Conservation (phyloP, 2,329 filamentous ascomycete species). For the Aspergillus aculeatus region DNA sequence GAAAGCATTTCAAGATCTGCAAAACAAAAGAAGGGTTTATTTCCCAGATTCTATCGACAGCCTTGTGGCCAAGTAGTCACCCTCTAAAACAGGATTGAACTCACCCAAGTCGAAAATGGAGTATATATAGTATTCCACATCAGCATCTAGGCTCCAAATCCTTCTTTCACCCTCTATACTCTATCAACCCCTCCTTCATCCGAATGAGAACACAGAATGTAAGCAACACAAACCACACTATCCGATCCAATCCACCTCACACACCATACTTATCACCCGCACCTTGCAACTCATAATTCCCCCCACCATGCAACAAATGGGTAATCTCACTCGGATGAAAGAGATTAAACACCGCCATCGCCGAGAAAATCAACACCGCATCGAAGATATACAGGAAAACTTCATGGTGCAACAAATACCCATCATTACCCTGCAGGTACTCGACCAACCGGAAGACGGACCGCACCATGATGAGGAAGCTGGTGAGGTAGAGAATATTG, state of each 20-base stretch:
- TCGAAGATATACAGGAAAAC: constrained; percentile 9
- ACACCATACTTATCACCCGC: not conserved
- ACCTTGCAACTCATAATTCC: not conserved
- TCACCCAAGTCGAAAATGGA: too few species aligned
- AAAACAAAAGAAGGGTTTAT: too few species aligned
- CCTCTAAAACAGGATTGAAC: too few species aligned
- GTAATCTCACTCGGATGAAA: not conserved
- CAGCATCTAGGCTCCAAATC: too few species aligned
- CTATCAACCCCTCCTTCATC: too few species aligned
- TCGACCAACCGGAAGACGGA: constrained; percentile 22
- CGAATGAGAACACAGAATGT: too few species aligned
- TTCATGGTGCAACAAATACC: constrained; percentile 9
- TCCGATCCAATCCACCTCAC: not conserved
- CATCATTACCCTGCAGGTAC: constrained; percentile 14
- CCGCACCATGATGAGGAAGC: constrained; percentile 21
- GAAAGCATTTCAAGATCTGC: too few species aligned
- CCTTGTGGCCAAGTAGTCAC: too few species aligned
- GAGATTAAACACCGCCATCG: not conserved
- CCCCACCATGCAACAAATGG: not conserved
- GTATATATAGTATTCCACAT: too few species aligned
- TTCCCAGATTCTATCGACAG: too few species aligned
- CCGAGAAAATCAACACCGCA: constrained; percentile 5
- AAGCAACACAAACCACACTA: too few species aligned
- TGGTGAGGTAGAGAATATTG: constrained; percentile 14
- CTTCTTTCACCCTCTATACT: too few species aligned